phyloP scores from a whole-genome alignment of 257 asterid genomes.

The Lavandula angustifolia region DNA sequence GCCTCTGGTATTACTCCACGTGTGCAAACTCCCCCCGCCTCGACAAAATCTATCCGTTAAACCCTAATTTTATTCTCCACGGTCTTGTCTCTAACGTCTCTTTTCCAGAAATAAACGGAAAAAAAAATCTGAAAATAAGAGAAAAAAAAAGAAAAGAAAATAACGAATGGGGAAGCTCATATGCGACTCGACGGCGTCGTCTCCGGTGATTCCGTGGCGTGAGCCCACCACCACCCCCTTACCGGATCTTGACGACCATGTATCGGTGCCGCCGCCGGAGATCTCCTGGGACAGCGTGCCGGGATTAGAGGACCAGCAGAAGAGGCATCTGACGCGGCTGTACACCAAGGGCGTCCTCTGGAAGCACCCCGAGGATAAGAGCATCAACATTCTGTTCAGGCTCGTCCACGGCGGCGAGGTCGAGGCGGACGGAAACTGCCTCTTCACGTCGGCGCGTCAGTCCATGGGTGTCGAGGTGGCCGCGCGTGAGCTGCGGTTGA shows the following conservation, averaged over 20 bases:
- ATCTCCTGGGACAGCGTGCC: conserved; percentile 67
- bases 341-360: conserved; percentile 78
- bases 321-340: conserved; percentile 56
- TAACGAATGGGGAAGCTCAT: conserved; percentile 77
- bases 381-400: conserved; percentile 53
- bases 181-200: conserved; percentile 84
- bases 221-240: conserved; percentile 75
- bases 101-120: conserved; percentile 27
- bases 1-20: conserved; percentile 42
- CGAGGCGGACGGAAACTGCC: conserved; percentile 83
- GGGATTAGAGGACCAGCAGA: conserved; percentile 83
- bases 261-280: conserved; percentile 29
- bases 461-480: conserved; percentile 52
- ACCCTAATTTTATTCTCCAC: conserved; percentile 31
- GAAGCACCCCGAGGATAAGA: conserved; percentile 74
- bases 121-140: neutral
- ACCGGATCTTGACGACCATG: conserved; percentile 56
- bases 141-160: neutral
- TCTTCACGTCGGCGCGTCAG: conserved; percentile 77
- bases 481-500: conserved; percentile 69
- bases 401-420: conserved; percentile 90
- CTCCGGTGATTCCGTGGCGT: conserved; percentile 81
- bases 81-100: conserved; percentile 42
- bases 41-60: conserved; percentile 69
- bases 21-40: conserved; percentile 42